Evolutionary conservation across 495 filamentous ascomycete genomes (phyloP).

Genomic region (Cairneyella variabilis): DNA sequence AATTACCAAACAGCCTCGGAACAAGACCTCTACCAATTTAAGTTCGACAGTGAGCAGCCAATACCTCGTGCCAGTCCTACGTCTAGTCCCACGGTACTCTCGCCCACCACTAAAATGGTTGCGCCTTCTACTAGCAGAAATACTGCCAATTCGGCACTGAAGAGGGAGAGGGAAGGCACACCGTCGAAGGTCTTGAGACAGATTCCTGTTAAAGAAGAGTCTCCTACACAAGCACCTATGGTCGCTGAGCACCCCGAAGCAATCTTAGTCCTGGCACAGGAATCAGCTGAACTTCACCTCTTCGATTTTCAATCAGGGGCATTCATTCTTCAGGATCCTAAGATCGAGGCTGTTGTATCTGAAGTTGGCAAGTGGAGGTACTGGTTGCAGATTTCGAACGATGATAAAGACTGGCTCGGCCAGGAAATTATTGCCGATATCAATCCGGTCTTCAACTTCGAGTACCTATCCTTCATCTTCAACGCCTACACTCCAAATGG

Average conservation of each 20-base stretch:
- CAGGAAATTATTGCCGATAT: slow-evolving; percentile 82
- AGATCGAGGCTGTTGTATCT: slow-evolving; percentile 72
- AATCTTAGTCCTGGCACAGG: slow-evolving; percentile 67
- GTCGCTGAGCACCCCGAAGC: slow-evolving; percentile 63
- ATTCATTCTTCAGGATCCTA: slow-evolving; percentile 75
- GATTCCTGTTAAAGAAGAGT: slow-evolving; percentile 29
- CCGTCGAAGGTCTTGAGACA: slow-evolving; percentile 17
- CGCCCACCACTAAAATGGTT: slow-evolving; percentile 13
- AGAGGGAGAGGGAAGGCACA: slow-evolving; percentile 24
- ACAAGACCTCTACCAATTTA: slow-evolving; percentile 74
- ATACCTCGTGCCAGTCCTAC: slow-evolving; percentile 80
- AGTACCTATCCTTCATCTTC: slow-evolving; percentile 97
- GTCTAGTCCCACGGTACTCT: slow-evolving; percentile 18
- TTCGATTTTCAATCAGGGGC: slow-evolving; percentile 84
- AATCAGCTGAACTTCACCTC: slow-evolving; percentile 82
- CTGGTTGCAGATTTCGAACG: slow-evolving; percentile 83
- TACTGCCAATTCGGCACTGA: slow-evolving; percentile 27
- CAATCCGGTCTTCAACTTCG: slow-evolving; percentile 98
- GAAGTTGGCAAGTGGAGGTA: slow-evolving; percentile 93
- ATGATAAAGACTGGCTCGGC: slow-evolving; percentile 81
- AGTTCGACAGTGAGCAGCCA: slow-evolving; percentile 71
- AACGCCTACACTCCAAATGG: slow-evolving; percentile 90
- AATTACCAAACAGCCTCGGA: slow-evolving; percentile 76
- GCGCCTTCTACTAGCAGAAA: slow-evolving; percentile 7
- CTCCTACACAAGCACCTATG: slow-evolving; percentile 51